These are phyloP conservation scores for Cladophialophora immunda DNA, from an alignment of 2,329 filamentous ascomycete genomes.

Conservation along the genomic window DNA sequence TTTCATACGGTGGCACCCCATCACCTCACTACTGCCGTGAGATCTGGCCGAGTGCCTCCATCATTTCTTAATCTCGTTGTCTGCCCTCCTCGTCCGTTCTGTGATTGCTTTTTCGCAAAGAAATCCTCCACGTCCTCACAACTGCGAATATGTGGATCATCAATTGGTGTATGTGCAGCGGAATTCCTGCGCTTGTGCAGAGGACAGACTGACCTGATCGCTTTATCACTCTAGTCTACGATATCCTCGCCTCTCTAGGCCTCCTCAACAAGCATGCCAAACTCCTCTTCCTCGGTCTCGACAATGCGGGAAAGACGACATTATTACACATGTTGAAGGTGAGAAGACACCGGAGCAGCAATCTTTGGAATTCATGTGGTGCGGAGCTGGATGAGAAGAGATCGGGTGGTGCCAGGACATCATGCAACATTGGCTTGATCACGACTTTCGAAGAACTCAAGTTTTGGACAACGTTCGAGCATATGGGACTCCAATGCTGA, in stretches of 20 bases:
- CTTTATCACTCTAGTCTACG: constrained; percentile 71
- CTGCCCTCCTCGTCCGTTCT: neutral
- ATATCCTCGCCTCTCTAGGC: constrained; percentile 85
- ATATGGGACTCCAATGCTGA: neutral
- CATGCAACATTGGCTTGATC: neutral
- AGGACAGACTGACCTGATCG: constrained; percentile 19
- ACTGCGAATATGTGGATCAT: constrained; percentile 79
- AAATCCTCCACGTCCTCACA: neutral
- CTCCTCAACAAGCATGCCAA: constrained; percentile 96
- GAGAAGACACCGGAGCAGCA: constrained; percentile 42
- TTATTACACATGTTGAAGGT: constrained; percentile 94
- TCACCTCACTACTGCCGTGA: constrained; percentile 18
- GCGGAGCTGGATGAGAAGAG: neutral
- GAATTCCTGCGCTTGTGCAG: neutral
- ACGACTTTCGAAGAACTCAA: neutral
- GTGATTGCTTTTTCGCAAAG: neutral
- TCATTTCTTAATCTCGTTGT: neutral
- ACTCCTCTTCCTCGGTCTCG: constrained; percentile 89
- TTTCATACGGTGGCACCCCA: constrained; percentile 7
- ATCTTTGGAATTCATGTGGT: constrained; percentile 9
- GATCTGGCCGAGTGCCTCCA: constrained; percentile 14
- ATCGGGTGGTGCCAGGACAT: neutral
- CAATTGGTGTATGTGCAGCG: constrained; percentile 82
- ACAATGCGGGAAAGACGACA: constrained; percentile 95
- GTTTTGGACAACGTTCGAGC: neutral